Evolutionary conservation across 2,329 filamentous ascomycete genomes (phyloP).

Genomic region (Anthostomella pinea): DNA sequence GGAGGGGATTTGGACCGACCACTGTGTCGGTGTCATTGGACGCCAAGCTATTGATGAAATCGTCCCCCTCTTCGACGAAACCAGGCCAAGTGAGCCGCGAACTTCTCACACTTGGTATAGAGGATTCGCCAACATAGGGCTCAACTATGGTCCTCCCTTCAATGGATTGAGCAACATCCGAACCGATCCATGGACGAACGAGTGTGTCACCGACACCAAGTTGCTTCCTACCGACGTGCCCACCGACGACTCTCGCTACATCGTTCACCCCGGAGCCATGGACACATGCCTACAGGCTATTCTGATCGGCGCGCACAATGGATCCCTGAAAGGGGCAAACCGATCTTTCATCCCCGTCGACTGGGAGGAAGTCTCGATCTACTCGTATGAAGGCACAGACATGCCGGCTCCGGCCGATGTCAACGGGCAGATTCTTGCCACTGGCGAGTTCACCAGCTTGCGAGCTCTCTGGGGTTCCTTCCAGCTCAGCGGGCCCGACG

Average conservation of each 20-base stretch:
- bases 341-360: conserved; percentile 11
- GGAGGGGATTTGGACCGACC: conserved; percentile 12
- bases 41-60: conserved; percentile 8
- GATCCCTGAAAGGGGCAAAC: conserved; percentile 7
- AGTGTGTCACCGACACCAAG: conserved; percentile 5
- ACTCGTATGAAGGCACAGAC: conserved; percentile 10
- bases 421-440: conserved; percentile 8
- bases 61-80: conserved; percentile 8
- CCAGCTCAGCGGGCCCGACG: conserved; percentile 7
- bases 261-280: conserved; percentile 11
- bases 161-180: conserved; percentile 8
- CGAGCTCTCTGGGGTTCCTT: conserved; percentile 6
- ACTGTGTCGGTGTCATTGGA: conserved; percentile 12
- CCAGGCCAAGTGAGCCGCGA: conserved; percentile 9
- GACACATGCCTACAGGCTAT: conserved; percentile 8
- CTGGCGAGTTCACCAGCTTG: conserved; percentile 8
- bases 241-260: conserved; percentile 12
- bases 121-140: conserved; percentile 12
- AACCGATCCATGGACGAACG: conserved; percentile 8
- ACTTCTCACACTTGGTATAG: conserved; percentile 14
- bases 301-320: conserved; percentile 8
- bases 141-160: conserved; percentile 13
- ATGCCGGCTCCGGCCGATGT: conserved; percentile 6
- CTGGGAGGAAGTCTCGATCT: conserved; percentile 10
- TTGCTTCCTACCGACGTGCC: conserved; percentile 7